Evolutionary conservation across 2,329 filamentous ascomycete genomes (phyloP), one percentile per base, ranked within the genome.

Genomic region (Cercospora beticola): DNA sequence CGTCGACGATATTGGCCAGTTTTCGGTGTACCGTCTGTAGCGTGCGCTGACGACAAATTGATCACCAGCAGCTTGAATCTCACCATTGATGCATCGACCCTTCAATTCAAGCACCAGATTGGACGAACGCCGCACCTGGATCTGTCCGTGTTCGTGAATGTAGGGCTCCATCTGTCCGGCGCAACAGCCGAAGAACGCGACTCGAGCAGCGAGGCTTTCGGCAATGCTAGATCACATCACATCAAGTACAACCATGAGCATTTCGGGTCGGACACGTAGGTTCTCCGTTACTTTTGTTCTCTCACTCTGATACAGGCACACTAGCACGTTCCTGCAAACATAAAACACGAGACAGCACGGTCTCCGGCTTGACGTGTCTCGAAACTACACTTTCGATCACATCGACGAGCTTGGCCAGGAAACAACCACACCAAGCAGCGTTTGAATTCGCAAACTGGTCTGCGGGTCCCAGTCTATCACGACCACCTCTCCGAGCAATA

Each of bases 261-360:
- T 52, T 23, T 58, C 54, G 54, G 30, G n/a, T 30, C 54, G 21
- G 14, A 9, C 7, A 28, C 16, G 54, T 58, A 30, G 26, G 54
- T 33, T 30, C 14, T 58, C 16, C 54, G 46, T 14, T 18, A n/a
- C n/a, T 31, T 5, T 18, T 5, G 3, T 58, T 7, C 54, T 58
- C 16, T 31, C 54, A 58, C 54, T 58, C 54, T 58, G 54, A 58
- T 58, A 58, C 30, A 58, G 54, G 54, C 30, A 30, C 54, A 31
- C 14, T n/a, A 31, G 23, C 26, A 26, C 54, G 54, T 58, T 58
- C 30, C n/a, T 21, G 54, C 26, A 30, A 30, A 33, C 54, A 30
- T 33, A n/a, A 58, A 58, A 58, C 46, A 33, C 30, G 26, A 58
- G 54, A 28, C 54, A 30, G 54, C 54, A 30, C 54, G 16, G n/a